Percentiles rank a stretch among this genome's conserved stretches.
These are phyloP conservation scores for Puccinia hordei DNA, from an alignment of 1,284 basidiomycete genomes.

Conservation along the genomic window DNA sequence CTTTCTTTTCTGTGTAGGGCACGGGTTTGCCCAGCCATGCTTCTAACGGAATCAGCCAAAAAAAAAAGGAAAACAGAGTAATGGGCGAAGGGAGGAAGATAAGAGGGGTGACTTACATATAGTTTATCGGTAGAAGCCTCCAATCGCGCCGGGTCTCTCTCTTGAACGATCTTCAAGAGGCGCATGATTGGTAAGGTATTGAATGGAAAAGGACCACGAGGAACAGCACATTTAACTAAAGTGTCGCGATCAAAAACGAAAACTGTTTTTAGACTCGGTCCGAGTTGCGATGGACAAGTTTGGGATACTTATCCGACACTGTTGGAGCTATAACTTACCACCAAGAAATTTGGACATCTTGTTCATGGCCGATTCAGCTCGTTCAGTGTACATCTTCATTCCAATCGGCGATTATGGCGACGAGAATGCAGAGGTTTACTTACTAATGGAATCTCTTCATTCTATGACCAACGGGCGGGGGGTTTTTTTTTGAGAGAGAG, in stretches of 20 bases:
- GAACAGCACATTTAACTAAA: conserved; percentile 5
- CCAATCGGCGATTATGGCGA: neutral
- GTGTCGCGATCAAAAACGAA: neutral
- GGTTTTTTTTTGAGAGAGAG: neutral
- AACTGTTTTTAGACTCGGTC: neutral
- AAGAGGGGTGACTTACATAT: conserved; percentile 5
- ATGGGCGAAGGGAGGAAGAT: neutral
- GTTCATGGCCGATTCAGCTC: neutral
- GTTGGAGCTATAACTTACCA: neutral
- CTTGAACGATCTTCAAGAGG: conserved; percentile 24
- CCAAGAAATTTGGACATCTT: conserved; percentile 35
- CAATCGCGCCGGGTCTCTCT: conserved; percentile 1
- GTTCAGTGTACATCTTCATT: neutral
- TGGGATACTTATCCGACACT: too few species aligned
- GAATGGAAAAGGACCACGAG: conserved; percentile 10
- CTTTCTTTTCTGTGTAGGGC: too few species aligned
- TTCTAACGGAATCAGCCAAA: neutral
- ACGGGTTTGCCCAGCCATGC: too few species aligned
- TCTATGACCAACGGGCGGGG: neutral
- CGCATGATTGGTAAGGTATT: conserved; percentile 35
- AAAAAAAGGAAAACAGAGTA: neutral
- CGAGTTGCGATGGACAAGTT: neutral
- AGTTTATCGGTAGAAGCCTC: conserved; percentile 31
- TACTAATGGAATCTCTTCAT: conserved; percentile 24
- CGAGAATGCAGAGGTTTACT: neutral